Conservation (phyloP, 129 eudicot genomes). For the Chrysanthemum lavandulifolium region DNA sequence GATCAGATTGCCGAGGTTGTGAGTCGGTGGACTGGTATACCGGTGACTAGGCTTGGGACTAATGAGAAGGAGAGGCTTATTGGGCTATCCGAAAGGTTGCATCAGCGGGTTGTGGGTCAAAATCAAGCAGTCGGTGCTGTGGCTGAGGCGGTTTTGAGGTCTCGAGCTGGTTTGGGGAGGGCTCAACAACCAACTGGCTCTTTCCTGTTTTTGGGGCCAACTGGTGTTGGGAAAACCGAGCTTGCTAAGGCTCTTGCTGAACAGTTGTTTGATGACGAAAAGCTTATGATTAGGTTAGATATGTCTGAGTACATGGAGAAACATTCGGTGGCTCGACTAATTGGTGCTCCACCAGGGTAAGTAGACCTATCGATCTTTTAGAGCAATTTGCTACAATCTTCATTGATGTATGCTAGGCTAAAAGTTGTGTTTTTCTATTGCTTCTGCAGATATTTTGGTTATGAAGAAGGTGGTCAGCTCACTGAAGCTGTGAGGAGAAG, state of each 20-base stretch:
- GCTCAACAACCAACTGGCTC: too few species aligned
- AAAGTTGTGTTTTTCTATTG: background rate
- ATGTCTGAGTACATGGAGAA: conserved; percentile 99
- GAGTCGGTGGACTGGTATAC: conserved; percentile 98
- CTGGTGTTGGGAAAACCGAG: too few species aligned
- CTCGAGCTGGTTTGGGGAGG: too few species aligned
- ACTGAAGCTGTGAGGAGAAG: conserved; percentile 93
- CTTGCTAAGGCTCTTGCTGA: too few species aligned
- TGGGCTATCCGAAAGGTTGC: conserved; percentile 78
- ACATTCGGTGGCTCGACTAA: conserved; percentile 83
- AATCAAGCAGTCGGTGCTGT: too few species aligned
- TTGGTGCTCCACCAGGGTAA: conserved; percentile 99
- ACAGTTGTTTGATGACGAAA: conserved; percentile 56
- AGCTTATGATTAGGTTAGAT: conserved; percentile 75
- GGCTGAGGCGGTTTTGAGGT: too few species aligned
- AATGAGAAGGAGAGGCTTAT: conserved; percentile 82
- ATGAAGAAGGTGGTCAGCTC: conserved; percentile 96
- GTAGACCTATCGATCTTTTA: background rate
- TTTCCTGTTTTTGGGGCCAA: too few species aligned
- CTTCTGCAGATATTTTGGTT: conserved; percentile 68
- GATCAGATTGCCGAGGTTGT: conserved; percentile 98
- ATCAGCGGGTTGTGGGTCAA: conserved; percentile 79
- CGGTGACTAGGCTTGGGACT: conserved; percentile 87
- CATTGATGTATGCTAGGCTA: background rate
- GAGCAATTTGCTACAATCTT: too few species aligned